phyloP scores from a whole-genome alignment of 176 grass and related monocot genomes.

The Juncus inflexus region DNA sequence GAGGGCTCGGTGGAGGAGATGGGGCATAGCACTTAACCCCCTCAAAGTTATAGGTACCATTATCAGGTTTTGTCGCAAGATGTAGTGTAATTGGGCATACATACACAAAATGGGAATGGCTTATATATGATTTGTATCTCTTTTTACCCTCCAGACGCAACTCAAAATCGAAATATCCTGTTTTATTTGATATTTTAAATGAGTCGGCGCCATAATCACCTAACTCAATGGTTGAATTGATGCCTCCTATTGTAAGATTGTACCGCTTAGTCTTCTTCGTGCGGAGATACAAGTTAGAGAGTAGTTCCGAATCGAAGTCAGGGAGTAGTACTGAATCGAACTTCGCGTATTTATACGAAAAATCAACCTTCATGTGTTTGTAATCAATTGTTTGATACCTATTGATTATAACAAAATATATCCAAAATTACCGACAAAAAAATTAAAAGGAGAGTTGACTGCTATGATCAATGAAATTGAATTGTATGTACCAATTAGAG shows the following conservation, averaged over 20 bases:
- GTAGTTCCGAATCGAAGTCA: neutral
- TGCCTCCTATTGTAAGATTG: constrained; percentile 1
- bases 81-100: no score
- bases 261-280: neutral
- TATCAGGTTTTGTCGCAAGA: no score
- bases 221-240: neutral
- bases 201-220: constrained; percentile 17
- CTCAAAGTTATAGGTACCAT: neutral
- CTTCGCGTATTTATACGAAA: constrained; percentile 31
- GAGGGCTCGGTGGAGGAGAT: neutral
- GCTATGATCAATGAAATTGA: no score
- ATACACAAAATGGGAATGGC: neutral
- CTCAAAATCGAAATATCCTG: constrained; percentile 31
- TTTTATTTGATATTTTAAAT: constrained; percentile 24
- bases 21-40: neutral
- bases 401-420: neutral
- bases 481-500: constrained; percentile 21
- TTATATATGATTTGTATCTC: neutral
- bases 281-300: neutral
- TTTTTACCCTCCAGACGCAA: neutral
- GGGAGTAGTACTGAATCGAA: constrained; percentile 29
- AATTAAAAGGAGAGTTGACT: no score
- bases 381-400: constrained; percentile 7
- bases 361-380: constrained; percentile 28
- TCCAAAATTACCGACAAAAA: no score